Conservation (phyloP, 768 basidiomycete genomes). For the Russula brevipes region DNA sequence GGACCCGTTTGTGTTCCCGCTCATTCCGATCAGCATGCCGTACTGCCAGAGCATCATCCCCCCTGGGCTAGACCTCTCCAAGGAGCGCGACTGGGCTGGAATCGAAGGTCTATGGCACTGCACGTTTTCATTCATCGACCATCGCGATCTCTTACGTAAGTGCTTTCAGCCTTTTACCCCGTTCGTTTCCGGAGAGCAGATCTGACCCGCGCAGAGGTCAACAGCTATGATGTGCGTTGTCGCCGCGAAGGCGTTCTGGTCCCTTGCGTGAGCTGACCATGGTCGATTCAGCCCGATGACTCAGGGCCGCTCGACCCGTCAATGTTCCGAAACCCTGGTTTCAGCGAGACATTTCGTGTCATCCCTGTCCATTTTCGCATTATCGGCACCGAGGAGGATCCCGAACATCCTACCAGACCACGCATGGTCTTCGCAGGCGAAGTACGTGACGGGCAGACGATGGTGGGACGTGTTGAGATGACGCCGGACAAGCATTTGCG, state of each 20-base stretch:
- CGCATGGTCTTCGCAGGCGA: constrained; percentile 51
- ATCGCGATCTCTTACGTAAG: constrained; percentile 59
- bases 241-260: not conserved
- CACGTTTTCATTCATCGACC: constrained; percentile 66
- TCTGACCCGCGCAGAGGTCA: constrained; percentile 41
- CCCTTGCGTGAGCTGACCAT: not conserved
- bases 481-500: constrained; percentile 53
- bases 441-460: constrained; percentile 41
- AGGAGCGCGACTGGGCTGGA: constrained; percentile 52
- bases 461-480: constrained; percentile 52
- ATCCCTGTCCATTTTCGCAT: constrained; percentile 46
- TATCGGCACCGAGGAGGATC: constrained; percentile 40
- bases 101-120: constrained; percentile 56
- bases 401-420: constrained; percentile 46
- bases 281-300: constrained; percentile 29
- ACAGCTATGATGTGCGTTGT: constrained; percentile 34
- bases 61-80: constrained; percentile 34
- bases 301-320: constrained; percentile 37
- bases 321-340: constrained; percentile 47
- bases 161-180: constrained; percentile 3
- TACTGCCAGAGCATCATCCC: constrained; percentile 50
- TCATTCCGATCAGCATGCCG: constrained; percentile 49
- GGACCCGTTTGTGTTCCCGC: constrained; percentile 24
- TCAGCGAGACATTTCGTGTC: constrained; percentile 49
- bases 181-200: not conserved